Conservation (phyloP, 1,284 basidiomycete genomes). For the Austroboletus novae-zelandiae region DNA sequence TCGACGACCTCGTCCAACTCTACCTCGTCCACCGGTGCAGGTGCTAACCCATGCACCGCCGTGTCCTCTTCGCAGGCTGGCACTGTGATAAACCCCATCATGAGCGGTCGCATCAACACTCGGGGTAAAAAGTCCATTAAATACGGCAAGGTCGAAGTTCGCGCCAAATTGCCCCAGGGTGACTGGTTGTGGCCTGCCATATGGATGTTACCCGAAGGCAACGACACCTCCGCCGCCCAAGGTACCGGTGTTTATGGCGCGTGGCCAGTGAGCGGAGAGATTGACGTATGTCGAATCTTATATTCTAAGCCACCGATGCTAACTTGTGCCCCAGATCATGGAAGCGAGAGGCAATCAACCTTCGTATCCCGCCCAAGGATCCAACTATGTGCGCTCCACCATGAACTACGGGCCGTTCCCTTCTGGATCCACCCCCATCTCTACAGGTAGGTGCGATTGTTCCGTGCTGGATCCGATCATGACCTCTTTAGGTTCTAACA, state of each 20-base stretch:
- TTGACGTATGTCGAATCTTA: slow-evolving; percentile 48
- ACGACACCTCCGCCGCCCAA: slow-evolving; percentile 19
- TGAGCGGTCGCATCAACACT: slow-evolving; percentile 73
- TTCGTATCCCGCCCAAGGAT: slow-evolving; percentile 61
- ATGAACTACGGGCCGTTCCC: slow-evolving; percentile 73
- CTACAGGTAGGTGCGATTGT: slow-evolving; percentile 50
- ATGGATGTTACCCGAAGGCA: slow-evolving; percentile 75
- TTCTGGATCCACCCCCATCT: slow-evolving; percentile 36
- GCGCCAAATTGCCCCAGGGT: slow-evolving; percentile 40
- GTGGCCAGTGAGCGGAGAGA: slow-evolving; percentile 77
- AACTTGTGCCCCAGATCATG: slow-evolving; percentile 51
- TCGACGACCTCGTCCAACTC: slow-evolving; percentile 24
- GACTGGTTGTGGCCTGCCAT: slow-evolving; percentile 85
- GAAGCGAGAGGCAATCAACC: slow-evolving; percentile 67
- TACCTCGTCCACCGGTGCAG: slow-evolving; percentile 11
- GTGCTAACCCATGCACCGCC: slow-evolving; percentile 39
- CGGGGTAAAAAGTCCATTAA: slow-evolving; percentile 57
- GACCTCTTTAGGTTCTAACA: slow-evolving; percentile 10
- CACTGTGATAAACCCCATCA: slow-evolving; percentile 74
- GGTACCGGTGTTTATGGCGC: slow-evolving; percentile 54
- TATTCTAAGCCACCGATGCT: neutral
- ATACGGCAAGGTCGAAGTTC: slow-evolving; percentile 74
- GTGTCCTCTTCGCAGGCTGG: slow-evolving; percentile 63
- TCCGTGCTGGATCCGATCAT: neutral
- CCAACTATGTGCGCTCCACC: slow-evolving; percentile 69